These are phyloP conservation scores for Apiotrichum akiyoshidainum DNA, from an alignment of 1,284 basidiomycete genomes.

Conservation along the genomic window DNA sequence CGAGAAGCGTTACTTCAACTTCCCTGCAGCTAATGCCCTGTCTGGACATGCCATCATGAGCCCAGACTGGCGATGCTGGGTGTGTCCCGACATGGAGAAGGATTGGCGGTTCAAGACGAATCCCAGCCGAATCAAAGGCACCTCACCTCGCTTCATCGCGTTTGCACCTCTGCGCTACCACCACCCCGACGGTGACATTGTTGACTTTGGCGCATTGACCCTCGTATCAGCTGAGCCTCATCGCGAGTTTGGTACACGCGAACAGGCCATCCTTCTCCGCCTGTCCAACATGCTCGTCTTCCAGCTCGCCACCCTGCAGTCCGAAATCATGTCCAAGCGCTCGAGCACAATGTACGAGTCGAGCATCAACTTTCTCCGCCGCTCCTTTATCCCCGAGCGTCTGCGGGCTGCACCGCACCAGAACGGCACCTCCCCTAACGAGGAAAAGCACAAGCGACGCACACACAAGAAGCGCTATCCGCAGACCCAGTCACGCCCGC, in stretches of 20 bases:
- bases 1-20: not conserved
- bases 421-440: not conserved
- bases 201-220: slow-evolving; percentile 42
- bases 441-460: slow-evolving; percentile 5
- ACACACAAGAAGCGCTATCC: not conserved
- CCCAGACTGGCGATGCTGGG: slow-evolving; percentile 24
- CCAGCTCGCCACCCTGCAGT: slow-evolving; percentile 42
- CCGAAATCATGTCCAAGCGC: slow-evolving; percentile 36
- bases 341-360: slow-evolving; percentile 35
- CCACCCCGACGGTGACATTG: slow-evolving; percentile 20
- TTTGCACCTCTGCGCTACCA: slow-evolving; percentile 36
- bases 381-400: slow-evolving; percentile 31
- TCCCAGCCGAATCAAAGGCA: slow-evolving; percentile 9
- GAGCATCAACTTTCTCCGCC: slow-evolving; percentile 41
- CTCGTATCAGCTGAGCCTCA: slow-evolving; percentile 25
- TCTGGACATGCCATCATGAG: slow-evolving; percentile 20
- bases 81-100: slow-evolving; percentile 29
- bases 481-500: not conserved
- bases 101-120: slow-evolving; percentile 43
- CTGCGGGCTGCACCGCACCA: not conserved
- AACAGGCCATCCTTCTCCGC: slow-evolving; percentile 35
- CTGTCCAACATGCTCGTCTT: slow-evolving; percentile 47
- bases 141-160: slow-evolving; percentile 29
- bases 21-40: slow-evolving; percentile 1
- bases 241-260: slow-evolving; percentile 31